A percentile compares a stretch with the other conserved stretches of the same genome.
Conservation (phyloP, 768 basidiomycete species). For the Cystofilobasidium ferigula region DNA sequence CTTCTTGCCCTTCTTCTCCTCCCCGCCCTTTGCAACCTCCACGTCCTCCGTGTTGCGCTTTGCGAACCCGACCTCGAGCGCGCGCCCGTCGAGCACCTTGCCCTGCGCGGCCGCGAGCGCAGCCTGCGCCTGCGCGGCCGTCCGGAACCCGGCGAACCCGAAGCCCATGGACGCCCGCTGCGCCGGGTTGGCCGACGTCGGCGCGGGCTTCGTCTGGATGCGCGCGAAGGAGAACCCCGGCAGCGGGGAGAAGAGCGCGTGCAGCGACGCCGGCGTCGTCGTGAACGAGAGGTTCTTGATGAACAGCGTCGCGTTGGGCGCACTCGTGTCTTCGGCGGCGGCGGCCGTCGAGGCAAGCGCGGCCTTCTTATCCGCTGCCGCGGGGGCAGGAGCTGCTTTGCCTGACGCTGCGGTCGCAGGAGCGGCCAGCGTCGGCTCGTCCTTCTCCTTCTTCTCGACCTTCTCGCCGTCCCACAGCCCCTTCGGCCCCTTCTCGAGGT, state of each 20-base stretch:
- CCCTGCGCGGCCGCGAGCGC: conserved; percentile 69
- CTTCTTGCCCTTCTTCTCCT: conserved; percentile 40
- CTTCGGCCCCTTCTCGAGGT: conserved; percentile 81
- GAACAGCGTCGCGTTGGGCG: conserved; percentile 71
- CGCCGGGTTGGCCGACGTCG: conserved; percentile 48
- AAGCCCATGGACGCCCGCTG: conserved; percentile 82
- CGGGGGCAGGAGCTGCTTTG: too few relatives aligned
- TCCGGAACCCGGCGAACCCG: conserved; percentile 86
- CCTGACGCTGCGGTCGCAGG: neutral
- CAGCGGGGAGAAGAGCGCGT: conserved; percentile 57
- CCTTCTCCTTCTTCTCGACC: neutral
- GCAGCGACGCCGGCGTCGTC: conserved; percentile 67
- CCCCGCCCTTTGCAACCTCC: conserved; percentile 10
- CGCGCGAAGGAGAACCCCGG: conserved; percentile 76
- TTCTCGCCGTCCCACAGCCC: conserved; percentile 53
- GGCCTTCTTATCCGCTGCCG: neutral
- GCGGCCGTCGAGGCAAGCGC: conserved; percentile 26
- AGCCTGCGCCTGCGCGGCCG: conserved; percentile 56
- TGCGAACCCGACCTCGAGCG: conserved; percentile 71
- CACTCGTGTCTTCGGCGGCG: conserved; percentile 1
- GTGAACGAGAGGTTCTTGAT: conserved; percentile 91
- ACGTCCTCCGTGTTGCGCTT: conserved; percentile 63
- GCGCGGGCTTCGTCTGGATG: conserved; percentile 81
- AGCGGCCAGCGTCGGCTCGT: neutral
- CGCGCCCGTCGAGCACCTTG: conserved; percentile 75